Conservation (phyloP, 805 yeast genomes). For the Ogataea zsoltii region DNA sequence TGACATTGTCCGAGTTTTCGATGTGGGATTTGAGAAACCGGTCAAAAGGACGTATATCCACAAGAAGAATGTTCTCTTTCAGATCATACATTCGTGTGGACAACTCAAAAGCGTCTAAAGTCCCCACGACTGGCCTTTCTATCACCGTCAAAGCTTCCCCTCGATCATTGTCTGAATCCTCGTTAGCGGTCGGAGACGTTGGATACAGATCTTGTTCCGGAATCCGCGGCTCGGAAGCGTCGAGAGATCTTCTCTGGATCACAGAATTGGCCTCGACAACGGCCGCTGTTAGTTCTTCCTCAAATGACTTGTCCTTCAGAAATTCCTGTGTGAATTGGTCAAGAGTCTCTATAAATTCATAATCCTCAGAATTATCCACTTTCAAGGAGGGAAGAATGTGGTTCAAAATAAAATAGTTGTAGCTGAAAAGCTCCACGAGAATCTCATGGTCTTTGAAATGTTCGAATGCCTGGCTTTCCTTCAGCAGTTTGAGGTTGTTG, state of each 20-base stretch:
- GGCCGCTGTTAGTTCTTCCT: constrained; percentile 17
- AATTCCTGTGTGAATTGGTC: constrained; percentile 12
- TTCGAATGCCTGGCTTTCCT: constrained; percentile 14
- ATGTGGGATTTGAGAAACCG: constrained; percentile 37
- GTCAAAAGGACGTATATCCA: constrained; percentile 41
- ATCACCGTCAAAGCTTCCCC: too few species aligned
- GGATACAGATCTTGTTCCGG: constrained; percentile 19
- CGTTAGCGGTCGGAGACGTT: neutral
- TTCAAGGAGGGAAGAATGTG: constrained; percentile 15
- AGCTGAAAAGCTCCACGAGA: constrained; percentile 21
- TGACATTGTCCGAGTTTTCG: constrained; percentile 35
- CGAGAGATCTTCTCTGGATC: neutral
- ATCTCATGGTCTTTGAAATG: constrained; percentile 21
- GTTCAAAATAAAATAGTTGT: constrained; percentile 22
- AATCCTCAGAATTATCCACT: constrained; percentile 18
- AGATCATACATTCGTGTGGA: constrained; percentile 13
- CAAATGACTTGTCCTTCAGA: constrained; percentile 11
- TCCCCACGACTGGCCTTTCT: neutral
- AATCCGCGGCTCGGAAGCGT: neutral
- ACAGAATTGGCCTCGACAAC: constrained; percentile 16
- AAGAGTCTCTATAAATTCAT: constrained; percentile 16
- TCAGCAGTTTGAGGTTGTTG: constrained; percentile 18
- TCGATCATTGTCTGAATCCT: neutral
- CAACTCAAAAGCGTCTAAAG: constrained; percentile 17
- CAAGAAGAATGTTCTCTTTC: constrained; percentile 28